Base-by-base conservation (phyloP, 495 filamentous ascomycete species). In the Amphirosellinia nigrospora region DNA sequence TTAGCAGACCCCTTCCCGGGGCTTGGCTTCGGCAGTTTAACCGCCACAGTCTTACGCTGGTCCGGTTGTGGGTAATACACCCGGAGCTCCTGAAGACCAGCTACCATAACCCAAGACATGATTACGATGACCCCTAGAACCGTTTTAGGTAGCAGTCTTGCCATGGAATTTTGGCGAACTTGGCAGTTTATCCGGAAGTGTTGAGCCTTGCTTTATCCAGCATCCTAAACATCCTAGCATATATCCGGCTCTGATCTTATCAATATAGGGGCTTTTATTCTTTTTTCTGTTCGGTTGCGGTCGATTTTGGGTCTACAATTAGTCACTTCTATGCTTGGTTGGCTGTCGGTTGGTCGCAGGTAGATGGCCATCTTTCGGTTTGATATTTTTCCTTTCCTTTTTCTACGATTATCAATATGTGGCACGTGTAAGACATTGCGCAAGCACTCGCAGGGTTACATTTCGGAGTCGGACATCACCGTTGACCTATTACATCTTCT, bases 131-230 rank as follows among this genome's bases (percentile, higher is more conserved):
- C 4, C 13, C 28, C 38, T 32, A 13, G 15, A n/a, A 21, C 36
- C 23, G 50, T 16, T 52, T 65, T 62, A 4, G 32, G 45, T 21
- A 53, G 19, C 9, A 52, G 7, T 48, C 8, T 64, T 50, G 21
- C 41, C 16, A 52, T 15, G 50, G 32, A 32, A 39, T 39, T 39
- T 48, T 34, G 38, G 39, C 34, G 16, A 58, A 38, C 36, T 46
- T 60, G 66, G 53, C 30, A 60, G 36, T 38, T 69, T 69, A 59
- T 60, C 55, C 43, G 55, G 43, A 28, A 11, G 7, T 28, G 26
- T 69, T 30, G 23, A 9, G 36, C 11, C 66, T 34, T 60, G 38
- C 16, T 69, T 69, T 67, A 67, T 58, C 64, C 64, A 67, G 28
- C 23, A 45, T 38, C 64, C 64, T 53, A 59, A 67, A 43, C 52